phyloP scores from a whole-genome alignment of 2,329 filamentous ascomycete species.

The Botrytis galanthina region DNA sequence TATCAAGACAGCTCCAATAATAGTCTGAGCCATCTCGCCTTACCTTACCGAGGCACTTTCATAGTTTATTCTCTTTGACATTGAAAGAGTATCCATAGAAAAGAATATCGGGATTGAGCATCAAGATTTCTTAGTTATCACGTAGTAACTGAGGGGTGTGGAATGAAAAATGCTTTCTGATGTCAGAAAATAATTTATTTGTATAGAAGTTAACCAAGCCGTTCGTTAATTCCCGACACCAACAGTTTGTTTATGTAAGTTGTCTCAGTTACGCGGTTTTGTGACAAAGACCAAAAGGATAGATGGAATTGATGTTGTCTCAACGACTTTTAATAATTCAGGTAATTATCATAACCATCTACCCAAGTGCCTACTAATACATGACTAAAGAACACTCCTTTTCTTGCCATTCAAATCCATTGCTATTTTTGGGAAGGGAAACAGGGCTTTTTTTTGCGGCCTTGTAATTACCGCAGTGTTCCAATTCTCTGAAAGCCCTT shows the following conservation, averaged over 20 bases:
- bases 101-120: neutral
- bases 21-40: slow-evolving; percentile 6
- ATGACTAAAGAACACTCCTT: neutral
- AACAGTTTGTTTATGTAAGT: neutral
- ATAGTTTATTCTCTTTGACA: neutral
- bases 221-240: neutral
- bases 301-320: neutral
- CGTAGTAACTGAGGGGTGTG: neutral
- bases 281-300: neutral
- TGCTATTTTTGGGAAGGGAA: neutral
- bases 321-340: neutral
- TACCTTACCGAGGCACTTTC: neutral
- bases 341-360: neutral
- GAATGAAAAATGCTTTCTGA: neutral
- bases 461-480: neutral
- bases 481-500: neutral
- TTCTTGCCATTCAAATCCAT: neutral
- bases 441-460: neutral
- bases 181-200: neutral
- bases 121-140: neutral
- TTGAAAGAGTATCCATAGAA: neutral
- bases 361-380: neutral
- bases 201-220: neutral
- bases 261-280: neutral
- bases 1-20: neutral